Percentiles rank a stretch among this genome's conserved stretches.
Evolutionary conservation across 805 yeast species (phyloP).

Genomic region (Spathaspora arborariae): DNA sequence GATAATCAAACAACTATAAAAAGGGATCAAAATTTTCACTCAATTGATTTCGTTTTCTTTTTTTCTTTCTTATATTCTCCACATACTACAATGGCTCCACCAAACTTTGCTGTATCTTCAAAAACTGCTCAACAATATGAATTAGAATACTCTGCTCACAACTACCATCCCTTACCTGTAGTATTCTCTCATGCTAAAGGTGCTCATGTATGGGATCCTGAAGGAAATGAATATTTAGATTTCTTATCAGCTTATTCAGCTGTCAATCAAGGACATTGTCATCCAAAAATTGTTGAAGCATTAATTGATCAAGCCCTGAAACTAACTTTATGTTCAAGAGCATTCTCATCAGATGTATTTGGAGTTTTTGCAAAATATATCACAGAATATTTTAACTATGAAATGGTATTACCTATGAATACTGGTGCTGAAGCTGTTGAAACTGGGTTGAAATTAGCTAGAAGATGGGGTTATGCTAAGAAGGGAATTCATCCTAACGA

Average conservation of each 20-base stretch:
- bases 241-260: slow-evolving; percentile 95
- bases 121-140: slow-evolving; percentile 65
- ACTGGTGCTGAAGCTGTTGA: slow-evolving; percentile 99
- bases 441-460: slow-evolving; percentile 87
- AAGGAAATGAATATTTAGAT: slow-evolving; percentile 90
- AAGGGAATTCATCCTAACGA: slow-evolving; percentile 80
- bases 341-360: slow-evolving; percentile 85
- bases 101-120: slow-evolving; percentile 54
- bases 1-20: not conserved
- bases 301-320: slow-evolving; percentile 80
- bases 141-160: slow-evolving; percentile 85
- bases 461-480: slow-evolving; percentile 94
- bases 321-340: slow-evolving; percentile 85
- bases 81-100: slow-evolving; percentile 15
- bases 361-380: slow-evolving; percentile 83
- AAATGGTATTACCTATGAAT: slow-evolving; percentile 94
- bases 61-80: not conserved
- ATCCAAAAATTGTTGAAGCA: slow-evolving; percentile 85
- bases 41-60: not conserved
- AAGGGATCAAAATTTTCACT: not conserved
- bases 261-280: slow-evolving; percentile 97
- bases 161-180: slow-evolving; percentile 95
- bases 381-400: slow-evolving; percentile 86
- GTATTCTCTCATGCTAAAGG: slow-evolving; percentile 85
- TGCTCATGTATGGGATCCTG: slow-evolving; percentile 97